Conservation (phyloP, 495 filamentous ascomycete species). For the Tuber indicum region DNA sequence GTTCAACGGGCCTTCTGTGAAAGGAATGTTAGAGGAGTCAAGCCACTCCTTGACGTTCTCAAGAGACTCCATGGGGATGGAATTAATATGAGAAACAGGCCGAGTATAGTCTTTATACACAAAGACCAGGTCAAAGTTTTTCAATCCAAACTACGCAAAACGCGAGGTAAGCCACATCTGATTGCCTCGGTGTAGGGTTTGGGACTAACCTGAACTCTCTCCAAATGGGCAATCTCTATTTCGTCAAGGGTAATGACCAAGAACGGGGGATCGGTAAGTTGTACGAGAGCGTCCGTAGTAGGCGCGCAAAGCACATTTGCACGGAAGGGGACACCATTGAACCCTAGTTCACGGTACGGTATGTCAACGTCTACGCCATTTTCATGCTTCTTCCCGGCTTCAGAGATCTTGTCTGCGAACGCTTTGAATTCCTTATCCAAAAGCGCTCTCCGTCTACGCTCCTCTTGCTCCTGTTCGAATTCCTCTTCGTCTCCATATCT, state of each 20-base stretch:
- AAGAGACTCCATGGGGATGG: conserved; percentile 89
- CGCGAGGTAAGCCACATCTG: conserved; percentile 8
- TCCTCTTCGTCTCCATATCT: conserved; percentile 99
- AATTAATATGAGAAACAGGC: conserved; percentile 87
- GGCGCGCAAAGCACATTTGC: conserved; percentile 93
- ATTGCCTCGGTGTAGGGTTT: background rate
- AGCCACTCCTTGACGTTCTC: conserved; percentile 98
- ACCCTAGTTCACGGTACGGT: conserved; percentile 92
- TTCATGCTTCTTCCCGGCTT: conserved; percentile 75
- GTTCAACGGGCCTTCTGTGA: conserved; percentile 90
- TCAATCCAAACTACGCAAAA: conserved; percentile 69
- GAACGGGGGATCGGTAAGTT: conserved; percentile 95
- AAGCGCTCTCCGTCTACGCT: conserved; percentile 78
- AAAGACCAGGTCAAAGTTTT: conserved; percentile 98
- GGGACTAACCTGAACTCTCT: conserved; percentile 70
- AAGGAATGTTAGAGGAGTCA: conserved; percentile 88
- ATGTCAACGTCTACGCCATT: conserved; percentile 78
- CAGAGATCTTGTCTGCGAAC: conserved; percentile 95
- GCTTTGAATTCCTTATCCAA: conserved; percentile 92
- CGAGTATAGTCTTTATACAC: conserved; percentile 95
- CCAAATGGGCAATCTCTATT: conserved; percentile 92
- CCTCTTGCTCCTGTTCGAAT: conserved; percentile 97
- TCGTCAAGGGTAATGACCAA: conserved; percentile 89
- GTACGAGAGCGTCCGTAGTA: conserved; percentile 95
- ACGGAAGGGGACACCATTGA: conserved; percentile 90